Evolutionary conservation across 345 rosid genomes (phyloP), one percentile per base, ranked within the genome.

Genomic region (Pistacia vera): DNA sequence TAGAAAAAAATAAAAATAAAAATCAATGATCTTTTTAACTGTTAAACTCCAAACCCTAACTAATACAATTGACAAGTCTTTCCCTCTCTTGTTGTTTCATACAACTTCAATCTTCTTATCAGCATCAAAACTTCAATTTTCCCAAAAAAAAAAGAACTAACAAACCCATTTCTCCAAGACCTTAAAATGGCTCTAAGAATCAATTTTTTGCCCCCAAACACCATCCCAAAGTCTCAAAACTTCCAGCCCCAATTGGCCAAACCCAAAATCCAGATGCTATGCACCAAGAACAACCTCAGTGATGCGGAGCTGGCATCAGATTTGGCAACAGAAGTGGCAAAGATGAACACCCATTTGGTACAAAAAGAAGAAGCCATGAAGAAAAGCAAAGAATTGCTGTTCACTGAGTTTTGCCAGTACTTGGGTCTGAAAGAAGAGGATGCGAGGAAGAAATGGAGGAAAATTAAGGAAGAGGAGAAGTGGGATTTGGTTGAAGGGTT

Each of bases 361-460:
- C 92, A 86, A 73, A 88, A 85, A 61, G 80, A 88, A 59, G 92
- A 90, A 66, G 98, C 97, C 75, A 82, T 95, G 97, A 83, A 78
- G 84, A 90, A 88, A 80, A 90, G 95, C 84, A 82, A 78, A 30
- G 90, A 87, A 72, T 66, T 95, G 73, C 80, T 95, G 14, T 91
- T 91, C 89, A 48, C 72, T 5, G 96, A 93, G 90, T 71, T 93
- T 11, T 90, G 95, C 81, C 66, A 75, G 49, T 77, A 79, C 76
- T 66, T 86, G 81, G 83, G 63, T 46, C 7, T 83, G 80, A 62
- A 82, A 68, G 88, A 88, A 65, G 92, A 84, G 1, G 89, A 89
- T 71, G 68, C 85, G 86, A 83, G 71, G 79, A 81, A 17, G 70
- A 81, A 76, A 48, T 93, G 97, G 98, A 77, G 72, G 78, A 86